Evolutionary conservation across 768 basidiomycete genomes (phyloP), one percentile per base, ranked within the genome.

Genomic region (Symmetrospora coprosmae): DNA sequence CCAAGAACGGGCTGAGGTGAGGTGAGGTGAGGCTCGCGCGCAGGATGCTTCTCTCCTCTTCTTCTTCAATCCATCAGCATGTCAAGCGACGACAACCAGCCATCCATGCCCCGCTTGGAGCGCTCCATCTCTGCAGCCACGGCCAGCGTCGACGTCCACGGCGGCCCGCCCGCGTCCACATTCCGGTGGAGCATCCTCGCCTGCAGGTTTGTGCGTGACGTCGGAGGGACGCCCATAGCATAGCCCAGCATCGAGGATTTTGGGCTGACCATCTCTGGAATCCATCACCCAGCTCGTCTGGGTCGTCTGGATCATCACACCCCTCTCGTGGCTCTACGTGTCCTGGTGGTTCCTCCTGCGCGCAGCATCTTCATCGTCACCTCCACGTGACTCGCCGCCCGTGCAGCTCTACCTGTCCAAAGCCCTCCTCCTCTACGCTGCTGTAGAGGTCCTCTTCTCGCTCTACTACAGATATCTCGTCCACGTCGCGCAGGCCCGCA

Each of bases 291-390:
- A 58, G 55, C 9, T 58, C 41, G 55, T 58, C 55, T 31, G 43
- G 21, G 17, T 59, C 28, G 55, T 68, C 19, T 67, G 66, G 66
- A 0, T n/a, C 34, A 63, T 68, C 50, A 65, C 62, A 0, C 67
- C 67, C 0, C 37, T 66, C 2, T 46, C 51, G 8, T 67, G 61
- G 59, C 25, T 28, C 33, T 68, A 65, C 51, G 48, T 67, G 40
- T 33, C 64, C 23, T 68, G 60, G 60, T 56, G 61, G 17, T 25
- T 63, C 30, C n/a, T 66, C 13, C 58, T 65, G 25, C 30, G 46
- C 16, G 33, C 46, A 31, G 38, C 25, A 47, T 25, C 27, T 4
- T 48, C 27, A 3, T 9, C 8, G 19, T 28, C 11, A 45, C 50
- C 4, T 55, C 60, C 25, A 37, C 62, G 2, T 23, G 47, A 55